Base-by-base conservation (phyloP, 148 eudicot genomes). In the Polygonum aviculare region DNA sequence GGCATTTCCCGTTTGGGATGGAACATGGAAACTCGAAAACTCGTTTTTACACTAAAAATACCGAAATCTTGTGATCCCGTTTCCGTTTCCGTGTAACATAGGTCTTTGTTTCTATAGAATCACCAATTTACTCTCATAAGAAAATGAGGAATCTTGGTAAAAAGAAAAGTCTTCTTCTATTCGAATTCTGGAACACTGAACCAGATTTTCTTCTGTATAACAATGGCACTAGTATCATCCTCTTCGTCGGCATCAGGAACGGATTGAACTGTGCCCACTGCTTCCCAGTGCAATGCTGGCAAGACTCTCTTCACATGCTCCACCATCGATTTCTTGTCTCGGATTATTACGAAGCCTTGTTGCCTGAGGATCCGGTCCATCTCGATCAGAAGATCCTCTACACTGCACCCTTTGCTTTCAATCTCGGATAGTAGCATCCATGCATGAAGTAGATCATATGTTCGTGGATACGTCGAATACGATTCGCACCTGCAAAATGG, bases 311-410 rank as follows among this genome's bases (percentile, higher is more conserved):
- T 81, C 48, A 83, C 35, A 35, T 78, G 72, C 22, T 81, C 78
- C 21, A 85, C 83, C 49, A 71, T 77, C 18, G 82, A 49, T 45
- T 74, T 83, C 22, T 83, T 83, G 48, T 85, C 88, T 19, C 88
- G 81, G 35, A 85, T 39, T 70, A 85, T 75, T 72, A 85, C 63
- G 77, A 85, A 85, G 19, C 88, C 88, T 72, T 85, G 80, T 2
- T 85, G 88, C 44, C 88, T 77, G 14, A 85, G 59, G 69, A 85
- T 83, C 19, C 88, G 78, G 55, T 85, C 87, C 85, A 85, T 85
- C 78, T 85, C 87, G 2, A 85, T 80, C 76, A 85, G 51, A 6
- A 85, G 72, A 77, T 85, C 88, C 57, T 80, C 85, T 0, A 80
- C 71, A 12, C 88, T 85, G 71, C 88, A 85, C 8, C 84, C 88